Base-by-base conservation (phyloP, 176 grass and related monocot species). In the Canna indica region DNA sequence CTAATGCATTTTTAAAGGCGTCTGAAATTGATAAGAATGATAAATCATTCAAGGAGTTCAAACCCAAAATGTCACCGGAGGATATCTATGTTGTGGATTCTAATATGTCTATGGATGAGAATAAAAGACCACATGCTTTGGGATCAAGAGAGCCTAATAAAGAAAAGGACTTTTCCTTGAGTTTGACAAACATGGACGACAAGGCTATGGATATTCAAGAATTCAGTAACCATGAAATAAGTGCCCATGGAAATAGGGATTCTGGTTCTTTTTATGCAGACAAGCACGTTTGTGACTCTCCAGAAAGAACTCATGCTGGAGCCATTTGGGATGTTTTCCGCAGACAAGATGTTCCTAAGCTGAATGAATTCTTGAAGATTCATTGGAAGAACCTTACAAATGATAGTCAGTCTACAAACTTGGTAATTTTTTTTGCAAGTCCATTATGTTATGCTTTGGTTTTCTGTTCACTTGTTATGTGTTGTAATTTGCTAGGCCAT, bases 301-400 rank as follows among this genome's bases (percentile, higher is more conserved):
- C 61, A 72, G 73, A 80, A 80, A 71, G 65, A 63, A 25, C 52
- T 72, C 64, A 42, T 76, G 69, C 78, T 62, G 89, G 84, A 75
- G 86, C 79, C 77, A 31, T 90, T 85, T 97, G 94, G 94, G 94
- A 97, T 85, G 86, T 97, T 54, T 90, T 97, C 73, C 72, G 47
- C 66, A 83, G 89, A 72, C 82, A 92, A 82, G 94, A 97, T 87
- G 45, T 97, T 53, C 84, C 83, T 71, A 93, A 85, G 68, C 79
- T 97, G 73, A 97, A 93, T 82, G 84, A 90, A 78, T 97, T 81
- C 79, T 72, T 97, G 64, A 77, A 76, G 81, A 78, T 78, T 76
- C 73, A 91, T 74, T 80, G 70, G 69, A 76, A 84, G 64, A 85
- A 86, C 64, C 79, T 91, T 75, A 29, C 66, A 80, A 18, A 31